Base-by-base conservation (phyloP, 2,329 filamentous ascomycete genomes). In the Calonectria ilicicola region DNA sequence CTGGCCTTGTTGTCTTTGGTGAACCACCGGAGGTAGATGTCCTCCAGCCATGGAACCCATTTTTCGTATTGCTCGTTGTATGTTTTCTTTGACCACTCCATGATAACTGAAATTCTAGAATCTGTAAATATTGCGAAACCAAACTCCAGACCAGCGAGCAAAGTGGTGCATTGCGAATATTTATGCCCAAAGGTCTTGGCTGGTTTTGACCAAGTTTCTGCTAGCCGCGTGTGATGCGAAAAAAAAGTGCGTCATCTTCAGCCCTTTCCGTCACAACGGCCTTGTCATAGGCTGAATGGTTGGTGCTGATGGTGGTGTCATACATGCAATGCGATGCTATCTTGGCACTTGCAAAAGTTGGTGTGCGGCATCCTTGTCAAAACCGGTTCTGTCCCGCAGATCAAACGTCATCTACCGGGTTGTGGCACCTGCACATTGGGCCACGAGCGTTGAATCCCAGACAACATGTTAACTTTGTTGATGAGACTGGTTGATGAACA, bases 11-110 rank as follows among this genome's bases (percentile, higher is more conserved):
- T 95, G 80, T 94, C 92, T 74, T 92, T 93, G 78, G 92, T 93
- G 83, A 94, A 94, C 87, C 90, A 94, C 65, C 88, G 87, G 32
- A 95, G 88, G 81, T 94, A 94, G 72, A 91, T 83, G 82, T 95
- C 93, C 83, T 95, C 93, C 69, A 94, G 85, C 93, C 93, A 95
- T 1, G 93, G 93, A 81, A 94, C 89, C 93, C 93, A 95, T 78
- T 85, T 88, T 81, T 95, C 92, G 83, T 95, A 94, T 82, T 94
- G 91, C 67, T 89, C 84, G 84, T 93, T 92, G 87, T 94, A 95
- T 64, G 89, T 91, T 69, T 91, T 83, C 81, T 88, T 90, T 72
- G 88, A 82, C 88, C 89, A 92, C 78, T 93, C 90, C 82, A 87
- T 86, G 71, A 15, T 77, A 40, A 21, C 32, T 49, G 12, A 46